Percentiles rank a stretch among this genome's conserved stretches.
Evolutionary conservation across 306 rosid genomes (phyloP).

Genomic region (Sophora flavescens): DNA sequence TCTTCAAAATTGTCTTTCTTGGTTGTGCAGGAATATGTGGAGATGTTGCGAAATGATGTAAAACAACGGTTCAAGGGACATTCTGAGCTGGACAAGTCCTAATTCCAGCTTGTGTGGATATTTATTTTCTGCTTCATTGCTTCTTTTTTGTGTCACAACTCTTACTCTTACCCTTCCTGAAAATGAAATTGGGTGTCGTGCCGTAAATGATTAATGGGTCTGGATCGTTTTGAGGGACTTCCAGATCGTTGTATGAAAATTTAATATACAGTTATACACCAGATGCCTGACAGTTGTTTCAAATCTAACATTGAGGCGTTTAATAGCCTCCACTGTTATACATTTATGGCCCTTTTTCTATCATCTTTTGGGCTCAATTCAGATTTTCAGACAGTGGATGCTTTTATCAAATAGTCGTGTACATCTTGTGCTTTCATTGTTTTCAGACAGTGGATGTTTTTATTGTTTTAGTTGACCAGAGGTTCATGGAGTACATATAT

Average conservation of each 20-base stretch:
- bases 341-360: constrained; percentile 15
- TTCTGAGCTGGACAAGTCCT: constrained; percentile 52
- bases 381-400: constrained; percentile 29
- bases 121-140: constrained; percentile 33
- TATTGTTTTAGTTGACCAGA: too few species aligned
- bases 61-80: constrained; percentile 54
- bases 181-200: constrained; percentile 42
- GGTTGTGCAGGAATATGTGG: constrained; percentile 77
- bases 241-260: constrained; percentile 37
- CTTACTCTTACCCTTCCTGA: constrained; percentile 21
- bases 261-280: background rate
- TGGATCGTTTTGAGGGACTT: constrained; percentile 47
- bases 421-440: constrained; percentile 33
- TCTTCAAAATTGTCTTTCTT: constrained; percentile 6
- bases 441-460: background rate
- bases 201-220: constrained; percentile 30
- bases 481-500: too few species aligned
- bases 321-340: constrained; percentile 28
- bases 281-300: constrained; percentile 33
- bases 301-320: constrained; percentile 34
- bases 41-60: constrained; percentile 65
- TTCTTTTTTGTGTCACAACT: constrained; percentile 32
- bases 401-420: constrained; percentile 32
- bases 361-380: constrained; percentile 19
- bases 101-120: constrained; percentile 37